Base-by-base conservation (phyloP, 176 grass and related monocot genomes). In the Bothriochloa decipiens region DNA sequence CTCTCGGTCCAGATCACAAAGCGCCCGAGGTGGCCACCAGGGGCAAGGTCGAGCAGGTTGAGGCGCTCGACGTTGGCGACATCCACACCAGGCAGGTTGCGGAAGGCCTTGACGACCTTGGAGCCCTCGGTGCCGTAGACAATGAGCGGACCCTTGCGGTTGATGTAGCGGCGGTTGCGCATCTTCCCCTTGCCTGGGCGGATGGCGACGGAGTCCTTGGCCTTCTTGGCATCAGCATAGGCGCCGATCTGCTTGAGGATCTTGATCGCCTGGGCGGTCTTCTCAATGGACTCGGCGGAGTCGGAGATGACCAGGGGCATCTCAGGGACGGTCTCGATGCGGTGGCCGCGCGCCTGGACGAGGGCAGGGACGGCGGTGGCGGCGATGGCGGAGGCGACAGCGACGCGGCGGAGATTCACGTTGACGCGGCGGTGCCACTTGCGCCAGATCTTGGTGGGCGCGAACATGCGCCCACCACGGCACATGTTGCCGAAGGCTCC, bases 401-500 rank as follows among this genome's bases (percentile, higher is more conserved):
- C 91, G 14, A 67, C 84, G 36, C 91, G 87, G 72, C 89, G 91
- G 28, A 92, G 87, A 52, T 84, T 75, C 80, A 88, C 35, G 83
- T 97, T 94, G 66, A 94, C 88, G 61, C 90, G 89, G 72, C 64
- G 87, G 85, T 92, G 91, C 91, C 91, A 94, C 70, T 90, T 88
- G 80, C 94, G 94, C 94, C 94, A 97, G 83, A 58, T 88, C 80
- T 97, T 91, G 53, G 94, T 97, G 2, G 89, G 91, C 58, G 94
- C 91, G 74, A 97, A 97, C 94, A 97, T 94, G 15, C 89, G 89
- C 0, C 94, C 91, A 5, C 94, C 94, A 3, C 94, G 94, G 70
- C 91, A 94, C 94, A 97, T 97, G 89, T 97, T 97, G 29, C 94
- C 91, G 61, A 97, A 97, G 66, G 89, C 94, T 76, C 94, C 94